Evolutionary conservation across 805 yeast species (phyloP).

Genomic region (Myxozyma mucilagina): DNA sequence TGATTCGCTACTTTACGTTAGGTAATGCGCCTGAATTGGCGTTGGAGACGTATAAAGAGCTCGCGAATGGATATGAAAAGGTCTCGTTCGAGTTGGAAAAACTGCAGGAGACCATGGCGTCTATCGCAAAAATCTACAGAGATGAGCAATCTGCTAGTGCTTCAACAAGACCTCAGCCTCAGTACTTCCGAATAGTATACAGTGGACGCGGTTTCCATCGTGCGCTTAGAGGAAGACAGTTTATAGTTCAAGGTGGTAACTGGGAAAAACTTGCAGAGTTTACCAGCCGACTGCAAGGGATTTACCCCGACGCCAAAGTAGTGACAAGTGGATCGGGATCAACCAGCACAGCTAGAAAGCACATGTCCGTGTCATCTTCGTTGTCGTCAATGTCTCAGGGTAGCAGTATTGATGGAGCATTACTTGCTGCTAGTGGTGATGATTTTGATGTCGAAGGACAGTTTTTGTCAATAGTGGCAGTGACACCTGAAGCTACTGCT

Average conservation of each 20-base stretch:
- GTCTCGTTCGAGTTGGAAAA: conserved; percentile 75
- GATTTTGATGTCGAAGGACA: conserved; percentile 52
- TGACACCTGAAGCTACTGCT: conserved; percentile 64
- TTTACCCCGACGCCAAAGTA: conserved; percentile 81
- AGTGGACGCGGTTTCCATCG: conserved; percentile 84
- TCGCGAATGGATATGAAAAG: conserved; percentile 70
- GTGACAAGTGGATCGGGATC: conserved; percentile 44
- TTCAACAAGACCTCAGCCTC: conserved; percentile 46
- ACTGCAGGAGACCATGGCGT: conserved; percentile 66
- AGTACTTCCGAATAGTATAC: conserved; percentile 75
- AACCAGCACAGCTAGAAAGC: background rate
- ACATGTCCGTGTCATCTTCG: conserved; percentile 10
- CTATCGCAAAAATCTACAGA: conserved; percentile 65
- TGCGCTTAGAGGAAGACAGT: conserved; percentile 70
- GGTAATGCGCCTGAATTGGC: conserved; percentile 82
- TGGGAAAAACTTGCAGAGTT: conserved; percentile 85
- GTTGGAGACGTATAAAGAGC: conserved; percentile 71
- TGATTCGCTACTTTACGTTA: conserved; percentile 65
- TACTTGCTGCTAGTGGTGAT: background rate
- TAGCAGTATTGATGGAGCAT: conserved; percentile 3
- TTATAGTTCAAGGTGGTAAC: conserved; percentile 81
- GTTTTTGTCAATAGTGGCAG: conserved; percentile 68
- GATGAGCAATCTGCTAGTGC: conserved; percentile 73
- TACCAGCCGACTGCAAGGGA: conserved; percentile 68
- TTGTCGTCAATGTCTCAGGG: conserved; percentile 6